Base-by-base conservation (phyloP, 1,139 yeast species). In the Blastobotrys ciferrii region DNA sequence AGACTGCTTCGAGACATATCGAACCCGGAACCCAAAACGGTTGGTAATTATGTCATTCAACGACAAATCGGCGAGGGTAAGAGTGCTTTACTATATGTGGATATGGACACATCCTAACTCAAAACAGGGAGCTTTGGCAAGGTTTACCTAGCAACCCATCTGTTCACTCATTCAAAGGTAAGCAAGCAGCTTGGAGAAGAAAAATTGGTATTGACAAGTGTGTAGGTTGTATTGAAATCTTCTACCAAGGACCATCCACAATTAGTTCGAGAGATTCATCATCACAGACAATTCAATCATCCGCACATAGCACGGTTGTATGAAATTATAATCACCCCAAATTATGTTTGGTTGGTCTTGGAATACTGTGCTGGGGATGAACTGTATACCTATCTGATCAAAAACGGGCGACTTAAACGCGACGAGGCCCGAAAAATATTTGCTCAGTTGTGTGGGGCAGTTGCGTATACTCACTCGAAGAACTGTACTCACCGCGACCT, bases 361-460 rank as follows among this genome's bases (percentile, higher is more conserved):
- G 98, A 92, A 62, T 91, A 87, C 67, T 91, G 96, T 61, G 84
- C 89, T 17, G 95, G 95, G 1, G 87, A 86, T 45, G 98, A 92
- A 62, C 70, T 92, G 23, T 89, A 84, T 62, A 87, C 84, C 45
- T 78, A 84, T 61, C 78, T 92, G 40, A 75, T 86, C 39, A 76
- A 60, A 6, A 56, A 65, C 19, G 65, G 78, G 35, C 68, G 81
- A 40, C 68, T 91, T 5, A 51, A 57, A 13, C 57, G 73, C 1
- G 77, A 73, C 5, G 87, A 82, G 56, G 74, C 83, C 45, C 74
- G 77, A 50, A 69, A 71, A 51, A 63, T 91, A 11, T 88, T 91
- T 65, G 75, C 87, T 14, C 98, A 92, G 65, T 75, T 92, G 1
- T 77, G 79, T 2, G 82, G 91, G 32, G 96, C 95, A 0, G 88